A percentile compares a stretch with the other conserved stretches of the same genome.
Conservation (phyloP, 805 yeast genomes). For the Geotrichum ghanense region DNA sequence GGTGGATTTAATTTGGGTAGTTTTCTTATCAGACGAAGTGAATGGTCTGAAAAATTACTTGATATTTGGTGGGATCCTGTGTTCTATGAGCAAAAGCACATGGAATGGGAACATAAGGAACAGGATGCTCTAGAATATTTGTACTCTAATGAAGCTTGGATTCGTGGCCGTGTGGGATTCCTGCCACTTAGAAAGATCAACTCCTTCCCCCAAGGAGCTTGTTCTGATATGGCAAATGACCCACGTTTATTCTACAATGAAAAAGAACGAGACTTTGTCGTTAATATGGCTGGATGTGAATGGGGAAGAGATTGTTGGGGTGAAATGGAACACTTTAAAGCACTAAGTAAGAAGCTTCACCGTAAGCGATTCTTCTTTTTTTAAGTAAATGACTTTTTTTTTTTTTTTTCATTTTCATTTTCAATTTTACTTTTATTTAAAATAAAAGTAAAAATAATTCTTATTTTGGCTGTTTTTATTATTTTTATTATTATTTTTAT, state of each 20-base stretch:
- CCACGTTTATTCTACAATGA: conserved; percentile 71
- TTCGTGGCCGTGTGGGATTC: conserved; percentile 76
- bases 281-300: conserved; percentile 97
- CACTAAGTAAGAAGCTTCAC: conserved; percentile 46
- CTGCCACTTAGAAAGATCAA: conserved; percentile 78
- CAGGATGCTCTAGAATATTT: conserved; percentile 89
- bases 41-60: conserved; percentile 75
- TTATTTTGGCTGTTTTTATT: too few species aligned
- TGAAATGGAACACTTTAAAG: conserved; percentile 82
- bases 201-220: conserved; percentile 94
- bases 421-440: neutral
- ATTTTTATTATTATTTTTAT: too few species aligned
- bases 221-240: conserved; percentile 76
- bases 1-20: conserved; percentile 94
- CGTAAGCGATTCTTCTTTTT: conserved; percentile 24
- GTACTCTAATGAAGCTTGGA: conserved; percentile 75
- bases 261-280: conserved; percentile 71
- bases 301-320: conserved; percentile 98
- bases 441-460: too few species aligned
- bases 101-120: conserved; percentile 97
- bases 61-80: conserved; percentile 99
- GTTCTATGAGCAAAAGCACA: conserved; percentile 89
- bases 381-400: conserved; percentile 10
- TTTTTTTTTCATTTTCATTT: neutral
- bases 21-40: conserved; percentile 68